Evolutionary conservation across 2,329 filamentous ascomycete species (phyloP), one percentile per base, ranked within the genome.

Genomic region (Pseudogymnoascus sp.): DNA sequence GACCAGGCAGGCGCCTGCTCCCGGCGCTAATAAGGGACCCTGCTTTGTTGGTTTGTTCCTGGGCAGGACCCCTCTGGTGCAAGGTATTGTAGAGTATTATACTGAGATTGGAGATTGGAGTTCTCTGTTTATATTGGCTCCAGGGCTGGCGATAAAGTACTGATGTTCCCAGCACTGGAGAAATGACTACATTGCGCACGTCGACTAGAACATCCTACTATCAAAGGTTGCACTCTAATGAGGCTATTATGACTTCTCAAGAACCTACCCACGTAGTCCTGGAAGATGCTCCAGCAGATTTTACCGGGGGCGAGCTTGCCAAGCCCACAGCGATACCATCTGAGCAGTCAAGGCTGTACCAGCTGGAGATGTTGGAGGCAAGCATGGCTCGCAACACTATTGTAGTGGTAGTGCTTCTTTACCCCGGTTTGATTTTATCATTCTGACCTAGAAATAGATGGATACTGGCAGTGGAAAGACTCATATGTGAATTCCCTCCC

Each of bases 391-490:
- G 79, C 54, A 92, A 92, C 70, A 82, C 87, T 33, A 90, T 92
- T 66, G 84, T 91, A 60, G 84, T 84, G 25, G 87, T 90, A 75
- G 3, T 65, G 28, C 8, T 33, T 18, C 28, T 54, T 35, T 11
- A 18, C 9, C 18, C 18, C 38, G 25, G 33, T 35, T 9, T 54
- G 16, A 39, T 50, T 14, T 43, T 18, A 60, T 25, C n/a, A 35
- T 39, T 20, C 57, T 60, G 14, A 47, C n/a, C 35, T 58, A n/a
- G 37, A 18, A 33, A 22, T 63, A 88, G 87, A 92, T 92, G 88
- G 88, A 89, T 64, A 92, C 89, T 0, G 89, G 89, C 1, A 90
- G 83, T 65, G 89, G 89, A 2, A 92, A 92, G 71, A 92, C 89
- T 2, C 85, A 88, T 65, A 82, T 92, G 87, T 90, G 80, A 74